Evolutionary conservation across 2,329 filamentous ascomycete species (phyloP), one percentile per base, ranked within the genome.

Genomic region (Paramyrothecium roridum): DNA sequence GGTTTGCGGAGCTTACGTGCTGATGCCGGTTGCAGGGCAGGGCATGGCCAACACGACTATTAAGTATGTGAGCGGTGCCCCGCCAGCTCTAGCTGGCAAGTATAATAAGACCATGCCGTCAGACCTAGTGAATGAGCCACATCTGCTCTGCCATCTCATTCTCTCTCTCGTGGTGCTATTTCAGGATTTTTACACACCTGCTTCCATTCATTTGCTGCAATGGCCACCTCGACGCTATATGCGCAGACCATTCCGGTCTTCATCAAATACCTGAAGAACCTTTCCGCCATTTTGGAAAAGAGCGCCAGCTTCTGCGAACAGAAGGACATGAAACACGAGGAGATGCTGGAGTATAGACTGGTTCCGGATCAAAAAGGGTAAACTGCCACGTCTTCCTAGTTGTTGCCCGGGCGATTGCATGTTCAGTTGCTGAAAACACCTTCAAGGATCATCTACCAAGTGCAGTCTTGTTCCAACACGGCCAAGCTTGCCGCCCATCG

Each of bases 301-400:
- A 26, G 21, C 10, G 13, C 33, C 48, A 50, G 33, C 16, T 33
- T 23, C 23, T 26, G 10, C n/a, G 22, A 50, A n/a, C 17, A 50
- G 23, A 50, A 50, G 13, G 23, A 33, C 40, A 30, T 52, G 2
- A 10, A 50, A 16, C 43, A 53, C 3, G 59, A 63, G 23, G 59
- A 65, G 20, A 57, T 64, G 49, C 57, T 63, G 51, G 54, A 49
- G 8, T 59, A 58, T 21, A 52, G 58, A 7, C 59, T 65, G 16
- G 54, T 59, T 30, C 54, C 51, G 10, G 63, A 65, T 49, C 63
- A 62, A 61, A 57, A 55, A 19, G 56, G 56, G 63, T 63, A 30
- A 37, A 56, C 4, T 30, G 10, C 21, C 34, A 10, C 20, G 3
- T 19, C 8, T 43, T 37, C 45, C 12, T 48, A 30, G 12, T 46